A percentile compares a stretch with the other conserved stretches of the same genome.
These are phyloP conservation scores for Bidens hawaiensis DNA, from an alignment of 140 eudicot species.

Conservation along the genomic window DNA sequence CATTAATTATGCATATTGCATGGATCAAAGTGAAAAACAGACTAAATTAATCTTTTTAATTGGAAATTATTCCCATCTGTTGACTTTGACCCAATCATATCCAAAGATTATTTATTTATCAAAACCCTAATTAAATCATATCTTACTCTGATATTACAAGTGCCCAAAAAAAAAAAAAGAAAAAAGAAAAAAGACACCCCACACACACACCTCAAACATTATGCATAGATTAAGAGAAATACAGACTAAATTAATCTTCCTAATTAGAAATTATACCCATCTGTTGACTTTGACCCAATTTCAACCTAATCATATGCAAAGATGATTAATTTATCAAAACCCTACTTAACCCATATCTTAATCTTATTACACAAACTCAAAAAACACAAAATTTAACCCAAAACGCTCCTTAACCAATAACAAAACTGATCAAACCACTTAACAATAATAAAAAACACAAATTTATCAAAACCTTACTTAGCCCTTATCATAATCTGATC, in stretches of 20 bases:
- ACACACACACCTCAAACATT: no score
- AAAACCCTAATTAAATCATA: no score
- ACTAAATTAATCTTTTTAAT: background rate
- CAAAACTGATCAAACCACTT: slow-evolving; percentile 7
- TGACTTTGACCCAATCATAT: slow-evolving; percentile 4
- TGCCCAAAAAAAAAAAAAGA: no score
- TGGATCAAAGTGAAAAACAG: slow-evolving; percentile 8
- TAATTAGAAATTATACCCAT: slow-evolving; percentile 6
- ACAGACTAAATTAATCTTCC: background rate
- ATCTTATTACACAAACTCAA: slow-evolving; percentile 1
- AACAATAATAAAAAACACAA: no score
- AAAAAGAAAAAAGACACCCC: no score
- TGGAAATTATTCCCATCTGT: background rate
- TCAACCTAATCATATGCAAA: no score
- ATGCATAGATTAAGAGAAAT: slow-evolving; percentile 6
- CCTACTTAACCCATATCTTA: background rate
- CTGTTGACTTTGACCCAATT: slow-evolving; percentile 1
- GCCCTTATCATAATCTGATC: background rate
- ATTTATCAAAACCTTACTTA: background rate
- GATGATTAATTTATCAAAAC: background rate
- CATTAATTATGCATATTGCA: no score
- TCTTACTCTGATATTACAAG: no score
- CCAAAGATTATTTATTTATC: slow-evolving; percentile 10
- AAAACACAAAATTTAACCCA: slow-evolving; percentile 9
- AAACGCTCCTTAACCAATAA: background rate